These are phyloP conservation scores for Setaria italica DNA, from an alignment of 202 grass and related monocot species.

Conservation along the genomic window DNA sequence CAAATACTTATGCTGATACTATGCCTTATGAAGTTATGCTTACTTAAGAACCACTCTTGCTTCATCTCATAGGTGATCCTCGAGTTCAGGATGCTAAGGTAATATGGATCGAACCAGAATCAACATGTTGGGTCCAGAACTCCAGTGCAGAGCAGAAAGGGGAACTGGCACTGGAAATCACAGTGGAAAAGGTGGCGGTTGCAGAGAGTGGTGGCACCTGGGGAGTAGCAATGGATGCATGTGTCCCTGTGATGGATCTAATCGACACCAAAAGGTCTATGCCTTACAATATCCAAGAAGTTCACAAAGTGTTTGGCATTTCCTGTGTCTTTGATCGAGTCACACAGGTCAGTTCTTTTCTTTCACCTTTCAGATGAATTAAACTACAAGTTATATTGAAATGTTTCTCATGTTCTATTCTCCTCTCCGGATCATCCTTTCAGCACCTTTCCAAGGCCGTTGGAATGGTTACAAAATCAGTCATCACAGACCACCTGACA, in stretches of 20 bases:
- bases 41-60: conserved; percentile 31
- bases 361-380: conserved; percentile 39
- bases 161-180: conserved; percentile 68
- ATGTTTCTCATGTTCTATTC: conserved; percentile 38
- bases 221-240: conserved; percentile 78
- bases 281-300: conserved; percentile 71
- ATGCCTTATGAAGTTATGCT: conserved; percentile 30
- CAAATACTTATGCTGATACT: conserved; percentile 15
- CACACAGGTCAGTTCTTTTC: conserved; percentile 58
- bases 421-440: conserved; percentile 35
- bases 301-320: conserved; percentile 68
- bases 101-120: conserved; percentile 67
- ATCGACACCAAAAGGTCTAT: conserved; percentile 75
- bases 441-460: conserved; percentile 75
- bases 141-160: conserved; percentile 54
- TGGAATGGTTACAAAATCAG: conserved; percentile 69
- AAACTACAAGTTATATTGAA: conserved; percentile 8
- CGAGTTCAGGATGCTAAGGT: conserved; percentile 73
- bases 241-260: conserved; percentile 83
- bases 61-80: conserved; percentile 62
- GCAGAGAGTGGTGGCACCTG: conserved; percentile 58
- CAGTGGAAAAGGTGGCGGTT: conserved; percentile 53
- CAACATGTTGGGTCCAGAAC: conserved; percentile 65
- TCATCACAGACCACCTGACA: conserved; percentile 72
- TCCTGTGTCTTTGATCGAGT: conserved; percentile 66